Conservation (phyloP, 1,284 basidiomycete species). For the Trichosporon sp. region DNA sequence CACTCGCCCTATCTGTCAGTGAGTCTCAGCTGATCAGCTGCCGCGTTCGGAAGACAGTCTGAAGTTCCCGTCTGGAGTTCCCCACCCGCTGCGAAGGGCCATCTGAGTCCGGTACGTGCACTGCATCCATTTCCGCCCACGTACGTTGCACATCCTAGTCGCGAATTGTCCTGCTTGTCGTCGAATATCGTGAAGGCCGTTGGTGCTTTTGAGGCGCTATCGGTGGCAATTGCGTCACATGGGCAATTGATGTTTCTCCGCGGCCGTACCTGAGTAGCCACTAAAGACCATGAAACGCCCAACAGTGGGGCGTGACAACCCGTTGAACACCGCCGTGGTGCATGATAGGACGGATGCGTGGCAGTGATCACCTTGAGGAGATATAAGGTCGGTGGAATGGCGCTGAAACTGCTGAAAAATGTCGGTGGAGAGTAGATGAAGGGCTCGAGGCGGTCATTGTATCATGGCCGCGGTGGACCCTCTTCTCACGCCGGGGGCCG, state of each 20-base stretch:
- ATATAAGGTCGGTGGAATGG: not conserved
- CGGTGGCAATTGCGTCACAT: not conserved
- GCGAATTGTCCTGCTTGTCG: not conserved
- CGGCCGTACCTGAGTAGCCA: slow-evolving; percentile 1
- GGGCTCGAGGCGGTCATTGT: not conserved
- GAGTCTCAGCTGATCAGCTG: no score
- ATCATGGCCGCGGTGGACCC: not conserved
- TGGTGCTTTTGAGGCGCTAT: not conserved
- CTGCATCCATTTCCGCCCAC: no score
- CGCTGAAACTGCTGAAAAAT: not conserved
- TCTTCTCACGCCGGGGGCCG: no score
- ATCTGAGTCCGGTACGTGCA: no score
- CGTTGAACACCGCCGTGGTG: not conserved
- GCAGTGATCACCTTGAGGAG: not conserved
- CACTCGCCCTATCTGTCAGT: no score
- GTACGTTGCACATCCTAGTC: no score
- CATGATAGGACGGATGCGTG: no score
- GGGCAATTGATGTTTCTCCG: not conserved
- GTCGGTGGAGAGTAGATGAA: not conserved
- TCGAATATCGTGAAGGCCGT: not conserved
- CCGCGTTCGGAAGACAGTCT: no score
- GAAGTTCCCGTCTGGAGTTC: no score
- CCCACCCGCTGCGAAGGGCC: no score
- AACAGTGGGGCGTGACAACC: not conserved
- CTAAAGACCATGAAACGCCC: not conserved